These are phyloP conservation scores for Guyanaporus albipodus DNA, from an alignment of 768 basidiomycete species.

Conservation along the genomic window DNA sequence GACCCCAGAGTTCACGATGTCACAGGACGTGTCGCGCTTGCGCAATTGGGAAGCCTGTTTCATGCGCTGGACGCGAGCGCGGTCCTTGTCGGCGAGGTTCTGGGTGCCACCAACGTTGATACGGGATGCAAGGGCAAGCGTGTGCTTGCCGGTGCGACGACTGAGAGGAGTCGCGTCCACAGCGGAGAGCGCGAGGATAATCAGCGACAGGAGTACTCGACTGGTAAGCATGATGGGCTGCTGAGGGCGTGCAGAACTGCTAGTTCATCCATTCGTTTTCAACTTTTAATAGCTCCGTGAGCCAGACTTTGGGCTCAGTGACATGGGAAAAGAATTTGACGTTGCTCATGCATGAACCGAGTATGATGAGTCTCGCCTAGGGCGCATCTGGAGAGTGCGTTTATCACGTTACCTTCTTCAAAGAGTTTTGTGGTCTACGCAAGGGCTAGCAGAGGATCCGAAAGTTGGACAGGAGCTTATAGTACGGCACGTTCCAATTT, in stretches of 20 bases:
- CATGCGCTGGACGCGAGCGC: slow-evolving; percentile 14
- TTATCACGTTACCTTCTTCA: no score
- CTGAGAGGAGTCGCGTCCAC: slow-evolving; percentile 14
- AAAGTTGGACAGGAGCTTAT: no score
- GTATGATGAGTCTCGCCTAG: no score
- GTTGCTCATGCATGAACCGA: no score
- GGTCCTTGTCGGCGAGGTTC: slow-evolving; percentile 17
- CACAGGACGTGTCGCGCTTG: background rate
- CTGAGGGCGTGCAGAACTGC: background rate
- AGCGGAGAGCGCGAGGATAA: slow-evolving; percentile 10
- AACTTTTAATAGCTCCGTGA: no score
- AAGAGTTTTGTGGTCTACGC: no score
- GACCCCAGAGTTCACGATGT: background rate
- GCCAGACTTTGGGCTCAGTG: no score
- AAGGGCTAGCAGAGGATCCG: no score
- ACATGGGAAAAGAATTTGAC: no score
- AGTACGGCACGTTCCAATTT: no score
- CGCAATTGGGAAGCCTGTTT: background rate
- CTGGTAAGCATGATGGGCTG: slow-evolving; percentile 11
- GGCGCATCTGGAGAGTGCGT: no score
- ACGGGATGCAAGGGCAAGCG: slow-evolving; percentile 11
- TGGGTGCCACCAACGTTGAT: slow-evolving; percentile 9
- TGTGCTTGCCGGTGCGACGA: slow-evolving; percentile 1
- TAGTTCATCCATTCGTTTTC: no score
- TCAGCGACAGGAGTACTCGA: slow-evolving; percentile 4